phyloP scores from a whole-genome alignment of 768 basidiomycete genomes.

The Antrodiella citrinella region DNA sequence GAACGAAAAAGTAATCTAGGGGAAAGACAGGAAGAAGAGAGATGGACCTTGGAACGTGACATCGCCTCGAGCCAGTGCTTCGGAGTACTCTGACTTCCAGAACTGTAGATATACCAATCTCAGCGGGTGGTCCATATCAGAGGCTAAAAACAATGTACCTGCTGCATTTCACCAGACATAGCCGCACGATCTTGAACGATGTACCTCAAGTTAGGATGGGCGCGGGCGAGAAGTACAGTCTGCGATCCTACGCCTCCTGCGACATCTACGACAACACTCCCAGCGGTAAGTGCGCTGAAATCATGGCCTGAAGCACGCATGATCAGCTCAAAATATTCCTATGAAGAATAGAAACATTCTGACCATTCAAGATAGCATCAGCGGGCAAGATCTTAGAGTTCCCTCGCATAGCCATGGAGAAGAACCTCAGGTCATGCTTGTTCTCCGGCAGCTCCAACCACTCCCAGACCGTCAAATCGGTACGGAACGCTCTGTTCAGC shows the following conservation, averaged over 20 bases:
- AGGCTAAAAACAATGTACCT: neutral
- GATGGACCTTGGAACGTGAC: neutral
- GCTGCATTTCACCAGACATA: neutral
- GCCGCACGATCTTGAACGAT: conserved; percentile 24
- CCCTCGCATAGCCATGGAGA: neutral
- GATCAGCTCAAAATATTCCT: neutral
- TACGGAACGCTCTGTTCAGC: conserved; percentile 11
- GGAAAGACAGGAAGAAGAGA: too few species aligned
- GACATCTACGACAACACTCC: conserved; percentile 25
- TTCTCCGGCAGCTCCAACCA: neutral
- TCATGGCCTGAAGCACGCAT: conserved; percentile 15
- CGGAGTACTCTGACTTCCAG: neutral
- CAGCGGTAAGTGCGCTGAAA: conserved; percentile 17
- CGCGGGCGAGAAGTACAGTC: conserved; percentile 16
- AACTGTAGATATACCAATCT: neutral
- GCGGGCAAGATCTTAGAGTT: neutral
- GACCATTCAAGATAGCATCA: neutral
- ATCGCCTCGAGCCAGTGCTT: neutral
- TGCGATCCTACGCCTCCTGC: conserved; percentile 24
- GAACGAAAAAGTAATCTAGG: too few species aligned
- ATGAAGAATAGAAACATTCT: neutral
- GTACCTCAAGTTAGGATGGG: conserved; percentile 16
- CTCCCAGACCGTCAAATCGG: neutral
- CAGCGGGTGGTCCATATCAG: too few species aligned
- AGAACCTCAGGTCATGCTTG: neutral